Conservation (phyloP, 1,284 basidiomycete species). For the Tilletia horrida region DNA sequence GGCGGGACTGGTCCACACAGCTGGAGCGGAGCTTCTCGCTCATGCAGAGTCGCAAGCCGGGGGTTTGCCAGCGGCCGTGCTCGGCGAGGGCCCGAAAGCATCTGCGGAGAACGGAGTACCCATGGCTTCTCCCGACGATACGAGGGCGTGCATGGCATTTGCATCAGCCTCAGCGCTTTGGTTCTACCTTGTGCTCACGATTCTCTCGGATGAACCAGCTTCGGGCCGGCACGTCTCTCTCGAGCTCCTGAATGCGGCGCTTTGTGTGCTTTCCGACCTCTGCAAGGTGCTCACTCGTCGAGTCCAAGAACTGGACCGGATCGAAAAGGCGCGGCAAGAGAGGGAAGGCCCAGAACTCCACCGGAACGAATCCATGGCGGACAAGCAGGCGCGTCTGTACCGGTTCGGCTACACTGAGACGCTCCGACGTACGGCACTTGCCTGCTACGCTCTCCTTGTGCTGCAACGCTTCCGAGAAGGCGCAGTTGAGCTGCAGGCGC, state of each 20-base stretch:
- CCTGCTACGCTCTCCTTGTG: constrained; percentile 41
- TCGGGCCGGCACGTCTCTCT: constrained; percentile 33
- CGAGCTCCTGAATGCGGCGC: constrained; percentile 31
- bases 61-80: background rate
- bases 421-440: constrained; percentile 42
- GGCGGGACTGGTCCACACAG: constrained; percentile 17
- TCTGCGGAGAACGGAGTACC: background rate
- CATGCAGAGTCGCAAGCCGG: background rate
- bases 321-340: constrained; percentile 2
- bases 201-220: constrained; percentile 36
- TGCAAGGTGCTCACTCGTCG: constrained; percentile 26
- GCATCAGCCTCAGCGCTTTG: constrained; percentile 39
- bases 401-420: constrained; percentile 36
- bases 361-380: constrained; percentile 17
- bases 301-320: constrained; percentile 13
- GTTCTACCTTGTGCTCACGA: constrained; percentile 45
- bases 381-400: constrained; percentile 16
- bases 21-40: background rate
- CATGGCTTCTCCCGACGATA: background rate
- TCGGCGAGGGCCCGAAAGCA: background rate
- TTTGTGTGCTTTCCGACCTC: constrained; percentile 33
- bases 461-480: constrained; percentile 44
- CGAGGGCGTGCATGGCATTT: constrained; percentile 25
- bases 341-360: background rate
- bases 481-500: constrained; percentile 26